phyloP scores from a whole-genome alignment of 2,329 filamentous ascomycete genomes.

The Neofusicoccum parvum region DNA sequence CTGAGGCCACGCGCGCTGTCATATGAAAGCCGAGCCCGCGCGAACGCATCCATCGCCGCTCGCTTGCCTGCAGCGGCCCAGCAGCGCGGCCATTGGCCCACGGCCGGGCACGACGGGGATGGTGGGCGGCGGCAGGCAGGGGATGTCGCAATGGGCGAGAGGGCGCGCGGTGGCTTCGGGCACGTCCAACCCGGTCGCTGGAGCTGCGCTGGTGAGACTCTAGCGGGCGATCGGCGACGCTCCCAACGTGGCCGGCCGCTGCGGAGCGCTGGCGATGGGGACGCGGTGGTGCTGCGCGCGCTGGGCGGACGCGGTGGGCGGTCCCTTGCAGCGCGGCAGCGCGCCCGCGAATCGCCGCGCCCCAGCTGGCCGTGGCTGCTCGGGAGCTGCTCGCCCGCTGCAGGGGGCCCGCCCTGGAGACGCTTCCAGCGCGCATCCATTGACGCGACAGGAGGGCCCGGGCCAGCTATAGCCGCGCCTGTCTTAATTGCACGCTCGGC shows the following conservation, averaged over 20 bases:
- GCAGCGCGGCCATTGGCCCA: neutral
- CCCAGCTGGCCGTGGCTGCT: slow-evolving; percentile 5
- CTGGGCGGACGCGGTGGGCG: neutral
- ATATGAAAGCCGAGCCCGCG: neutral
- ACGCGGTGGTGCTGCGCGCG: neutral
- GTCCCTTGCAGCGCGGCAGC: slow-evolving; percentile 5
- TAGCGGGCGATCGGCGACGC: slow-evolving; percentile 11
- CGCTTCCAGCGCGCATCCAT: neutral
- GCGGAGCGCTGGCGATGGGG: neutral
- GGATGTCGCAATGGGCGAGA: neutral
- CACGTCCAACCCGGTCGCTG: slow-evolving; percentile 12
- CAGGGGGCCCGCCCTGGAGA: neutral
- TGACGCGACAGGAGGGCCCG: neutral
- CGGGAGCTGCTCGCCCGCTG: neutral
- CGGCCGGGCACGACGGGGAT: neutral
- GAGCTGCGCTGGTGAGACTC: slow-evolving; percentile 10
- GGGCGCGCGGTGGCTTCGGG: neutral
- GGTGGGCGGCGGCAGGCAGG: neutral
- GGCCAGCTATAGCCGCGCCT: slow-evolving; percentile 8
- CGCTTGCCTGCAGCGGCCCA: neutral
- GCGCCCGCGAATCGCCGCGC: neutral
- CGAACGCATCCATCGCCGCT: neutral
- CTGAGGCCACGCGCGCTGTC: neutral
- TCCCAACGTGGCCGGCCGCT: neutral
- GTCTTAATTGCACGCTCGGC: neutral